Base-by-base conservation (phyloP, 192 early-diverging fungal species). In the Bifiguratus adelaidae region DNA sequence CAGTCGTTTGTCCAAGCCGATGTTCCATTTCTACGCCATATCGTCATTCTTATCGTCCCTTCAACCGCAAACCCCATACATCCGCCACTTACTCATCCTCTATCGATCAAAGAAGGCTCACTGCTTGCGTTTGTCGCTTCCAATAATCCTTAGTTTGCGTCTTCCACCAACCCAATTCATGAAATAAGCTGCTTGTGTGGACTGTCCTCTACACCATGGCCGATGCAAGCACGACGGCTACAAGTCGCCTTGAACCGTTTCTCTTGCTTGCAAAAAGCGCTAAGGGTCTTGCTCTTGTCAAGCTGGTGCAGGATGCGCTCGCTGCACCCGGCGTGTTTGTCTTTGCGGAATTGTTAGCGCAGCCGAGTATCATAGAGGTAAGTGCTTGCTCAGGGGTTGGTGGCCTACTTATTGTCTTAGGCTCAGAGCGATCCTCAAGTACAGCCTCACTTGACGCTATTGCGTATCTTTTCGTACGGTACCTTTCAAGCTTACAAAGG, bases 391-490 rank as follows among this genome's bases (percentile, higher is more conserved):
- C n/a, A 26, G 6, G 16, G 15, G 8, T 47, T 8, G n/a, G 4
- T 13, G 18, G 19, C 47, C 6, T 32, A 34, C 30, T 18, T 26
- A 27, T 25, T 51, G 38, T 30, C 56, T 62, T 48, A 82, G 70
- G 52, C 67, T 13, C 48, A 60, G 34, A 42, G 52, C 12, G 54
- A 62, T 23, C 71, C 74, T 25, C 71, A 84, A 26, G 60, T 71
- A 25, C 33, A 34, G 22, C 62, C 67, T 20, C 76, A 68, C 50
- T 65, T 63, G 24, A 60, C 57, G n/a, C 49, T 88, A 13, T 67
- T 92, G 30, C 45, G 76, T 33, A 50, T 88, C 13, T 92, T 91
- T 66, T 76, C 86, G n/a, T 92, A 77, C 60, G 88, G 88, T 24
- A 88, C 83, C 4, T 91, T 71, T 47, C 55, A 54, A 36, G 86